Percentiles rank a stretch among this genome's conserved stretches.
phyloP scores from a whole-genome alignment of 2,329 filamentous ascomycete genomes.

The Fusarium piperis region DNA sequence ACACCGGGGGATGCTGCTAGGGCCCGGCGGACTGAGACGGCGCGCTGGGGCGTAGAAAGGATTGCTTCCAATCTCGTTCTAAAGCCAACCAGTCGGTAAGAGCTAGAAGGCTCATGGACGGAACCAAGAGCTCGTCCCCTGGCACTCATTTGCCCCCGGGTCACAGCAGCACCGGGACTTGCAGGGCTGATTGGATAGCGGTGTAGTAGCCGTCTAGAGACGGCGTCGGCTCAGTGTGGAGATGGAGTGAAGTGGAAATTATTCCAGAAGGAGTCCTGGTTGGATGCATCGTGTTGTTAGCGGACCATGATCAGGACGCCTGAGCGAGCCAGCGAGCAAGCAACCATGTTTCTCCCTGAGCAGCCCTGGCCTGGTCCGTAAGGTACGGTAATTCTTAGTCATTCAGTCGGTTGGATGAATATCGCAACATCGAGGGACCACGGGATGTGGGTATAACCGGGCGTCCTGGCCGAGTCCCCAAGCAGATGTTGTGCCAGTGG shows the following conservation, averaged over 20 bases:
- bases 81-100: constrained; percentile 36
- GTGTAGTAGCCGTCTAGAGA: constrained; percentile 33
- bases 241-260: constrained; percentile 38
- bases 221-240: constrained; percentile 32
- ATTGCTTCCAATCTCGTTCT: constrained; percentile 24
- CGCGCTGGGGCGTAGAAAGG: constrained; percentile 1
- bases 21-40: constrained; percentile 13
- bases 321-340: background rate
- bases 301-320: constrained; percentile 22
- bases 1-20: constrained; percentile 19
- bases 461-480: background rate
- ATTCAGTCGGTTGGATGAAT: constrained; percentile 5
- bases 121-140: background rate
- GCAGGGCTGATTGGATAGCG: constrained; percentile 42
- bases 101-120: constrained; percentile 10
- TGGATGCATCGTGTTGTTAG: constrained; percentile 21
- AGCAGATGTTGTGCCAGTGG: background rate
- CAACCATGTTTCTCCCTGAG: constrained; percentile 17
- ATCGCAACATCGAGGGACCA: constrained; percentile 23
- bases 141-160: constrained; percentile 27
- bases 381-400: background rate
- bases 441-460: background rate
- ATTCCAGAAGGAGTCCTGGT: constrained; percentile 37
- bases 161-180: constrained; percentile 19
- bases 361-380: constrained; percentile 1